Evolutionary conservation across 2,329 filamentous ascomycete genomes (phyloP).

Genomic region (Cladosporium sp.): DNA sequence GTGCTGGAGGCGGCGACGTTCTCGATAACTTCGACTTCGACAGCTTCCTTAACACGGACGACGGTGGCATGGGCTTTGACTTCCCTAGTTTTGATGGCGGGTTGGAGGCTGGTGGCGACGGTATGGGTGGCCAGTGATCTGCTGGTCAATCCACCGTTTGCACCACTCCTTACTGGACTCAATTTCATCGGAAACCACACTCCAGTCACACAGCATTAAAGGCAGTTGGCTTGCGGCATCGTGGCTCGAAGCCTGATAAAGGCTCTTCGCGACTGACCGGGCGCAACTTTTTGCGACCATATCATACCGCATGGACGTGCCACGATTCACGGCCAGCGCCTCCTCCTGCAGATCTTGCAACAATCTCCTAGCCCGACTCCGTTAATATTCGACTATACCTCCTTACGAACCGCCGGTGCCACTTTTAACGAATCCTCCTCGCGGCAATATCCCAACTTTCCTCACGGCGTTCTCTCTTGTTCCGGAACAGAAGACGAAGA

Average conservation of each 20-base stretch:
- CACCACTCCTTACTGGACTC: not conserved
- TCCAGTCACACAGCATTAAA: not conserved
- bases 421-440: constrained; percentile 11
- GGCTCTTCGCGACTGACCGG: not conserved
- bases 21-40: constrained; percentile 69
- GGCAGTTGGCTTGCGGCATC: not conserved
- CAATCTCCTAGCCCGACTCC: not conserved
- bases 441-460: not conserved
- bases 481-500: constrained; percentile 14
- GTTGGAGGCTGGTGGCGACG: constrained; percentile 19
- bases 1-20: constrained; percentile 60
- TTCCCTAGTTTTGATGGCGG: constrained; percentile 17
- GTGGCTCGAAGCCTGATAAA: not conserved
- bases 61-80: constrained; percentile 40
- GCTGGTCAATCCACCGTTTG: not conserved
- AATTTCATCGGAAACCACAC: not conserved
- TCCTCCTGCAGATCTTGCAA: not conserved
- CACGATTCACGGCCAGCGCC: not conserved
- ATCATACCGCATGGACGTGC: constrained; percentile 1
- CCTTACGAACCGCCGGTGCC: constrained; percentile 9
- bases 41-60: constrained; percentile 59
- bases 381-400: constrained; percentile 9
- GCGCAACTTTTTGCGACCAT: constrained; percentile 5
- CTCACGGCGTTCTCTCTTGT: constrained; percentile 14
- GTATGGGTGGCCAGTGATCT: constrained; percentile 18